These are phyloP conservation scores for Smittium culicis DNA, from an alignment of 371 early-diverging fungal genomes.

Conservation along the genomic window DNA sequence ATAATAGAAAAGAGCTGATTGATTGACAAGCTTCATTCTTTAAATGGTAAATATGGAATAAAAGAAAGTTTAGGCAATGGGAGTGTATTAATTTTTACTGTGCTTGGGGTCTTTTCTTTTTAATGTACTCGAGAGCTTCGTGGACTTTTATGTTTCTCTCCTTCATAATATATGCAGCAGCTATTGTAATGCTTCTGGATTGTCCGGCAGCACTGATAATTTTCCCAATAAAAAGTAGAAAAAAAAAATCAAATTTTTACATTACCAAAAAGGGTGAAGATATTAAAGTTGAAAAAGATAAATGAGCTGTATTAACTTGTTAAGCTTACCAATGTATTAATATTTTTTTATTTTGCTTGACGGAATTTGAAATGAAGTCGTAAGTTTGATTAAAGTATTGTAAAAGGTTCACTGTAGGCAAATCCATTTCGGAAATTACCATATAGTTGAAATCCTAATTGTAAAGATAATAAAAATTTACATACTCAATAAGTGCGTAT, in stretches of 20 bases:
- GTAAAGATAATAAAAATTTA: slow-evolving; percentile 7
- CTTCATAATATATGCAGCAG: slow-evolving; percentile 57
- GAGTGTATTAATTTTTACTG: no score
- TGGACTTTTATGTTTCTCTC: slow-evolving; percentile 27
- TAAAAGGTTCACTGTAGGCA: slow-evolving; percentile 48
- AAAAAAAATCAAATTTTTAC: slow-evolving; percentile 10
- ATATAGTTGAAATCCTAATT: slow-evolving; percentile 36
- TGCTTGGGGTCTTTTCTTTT: slow-evolving; percentile 38
- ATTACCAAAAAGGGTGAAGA: not conserved
- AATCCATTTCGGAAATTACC: slow-evolving; percentile 45
- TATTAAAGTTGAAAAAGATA: slow-evolving; percentile 4
- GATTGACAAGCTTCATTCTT: no score
- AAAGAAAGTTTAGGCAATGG: slow-evolving; percentile 2
- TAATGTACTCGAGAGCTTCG: slow-evolving; percentile 40
- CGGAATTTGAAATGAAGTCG: slow-evolving; percentile 40
- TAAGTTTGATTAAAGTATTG: slow-evolving; percentile 50
- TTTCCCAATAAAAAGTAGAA: slow-evolving; percentile 14
- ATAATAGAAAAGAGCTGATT: no score
- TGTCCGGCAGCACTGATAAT: slow-evolving; percentile 38
- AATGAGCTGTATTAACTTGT: slow-evolving; percentile 25
- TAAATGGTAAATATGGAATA: no score
- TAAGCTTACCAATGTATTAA: slow-evolving; percentile 57
- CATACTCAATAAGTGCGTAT: slow-evolving; percentile 9
- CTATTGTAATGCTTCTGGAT: slow-evolving; percentile 42
- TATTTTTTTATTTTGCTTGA: slow-evolving; percentile 37